These are phyloP conservation scores for Cystofilobasidium macerans DNA, from an alignment of 768 basidiomycete species.

Conservation along the genomic window DNA sequence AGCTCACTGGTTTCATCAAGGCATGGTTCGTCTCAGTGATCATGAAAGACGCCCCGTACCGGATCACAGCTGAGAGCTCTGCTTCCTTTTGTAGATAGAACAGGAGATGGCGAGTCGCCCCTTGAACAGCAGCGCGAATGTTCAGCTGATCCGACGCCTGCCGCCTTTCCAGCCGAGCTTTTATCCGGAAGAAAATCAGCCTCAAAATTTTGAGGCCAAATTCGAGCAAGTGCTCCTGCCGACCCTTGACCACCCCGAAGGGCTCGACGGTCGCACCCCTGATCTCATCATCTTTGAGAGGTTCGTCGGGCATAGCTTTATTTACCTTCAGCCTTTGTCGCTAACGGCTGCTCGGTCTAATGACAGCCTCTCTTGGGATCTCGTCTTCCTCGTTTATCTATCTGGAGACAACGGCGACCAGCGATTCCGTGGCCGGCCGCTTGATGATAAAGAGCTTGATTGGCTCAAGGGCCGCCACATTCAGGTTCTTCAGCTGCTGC, in stretches of 20 bases:
- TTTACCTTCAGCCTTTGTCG: constrained; percentile 1
- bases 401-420: constrained; percentile 1
- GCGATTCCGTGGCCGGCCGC: constrained; percentile 18
- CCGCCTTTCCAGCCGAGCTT: background rate
- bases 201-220: constrained; percentile 17
- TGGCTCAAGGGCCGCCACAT: constrained; percentile 12
- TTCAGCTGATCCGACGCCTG: no score
- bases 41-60: no score
- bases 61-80: no score
- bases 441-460: constrained; percentile 21
- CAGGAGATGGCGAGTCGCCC: background rate
- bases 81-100: constrained; percentile 1
- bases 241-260: background rate
- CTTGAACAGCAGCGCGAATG: no score
- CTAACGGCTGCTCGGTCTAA: background rate
- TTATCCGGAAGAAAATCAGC: background rate
- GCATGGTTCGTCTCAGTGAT: background rate
- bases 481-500: constrained; percentile 13
- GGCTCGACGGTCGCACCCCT: constrained; percentile 13
- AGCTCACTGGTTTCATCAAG: constrained; percentile 6
- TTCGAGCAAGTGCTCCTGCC: constrained; percentile 11
- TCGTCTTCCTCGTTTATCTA: constrained; percentile 10
- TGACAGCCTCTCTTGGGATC: constrained; percentile 21
- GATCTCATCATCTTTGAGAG: constrained; percentile 25
- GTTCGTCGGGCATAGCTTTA: background rate